These are phyloP conservation scores for Aspergillus neoniger DNA, from an alignment of 2,329 filamentous ascomycete species.

Conservation along the genomic window DNA sequence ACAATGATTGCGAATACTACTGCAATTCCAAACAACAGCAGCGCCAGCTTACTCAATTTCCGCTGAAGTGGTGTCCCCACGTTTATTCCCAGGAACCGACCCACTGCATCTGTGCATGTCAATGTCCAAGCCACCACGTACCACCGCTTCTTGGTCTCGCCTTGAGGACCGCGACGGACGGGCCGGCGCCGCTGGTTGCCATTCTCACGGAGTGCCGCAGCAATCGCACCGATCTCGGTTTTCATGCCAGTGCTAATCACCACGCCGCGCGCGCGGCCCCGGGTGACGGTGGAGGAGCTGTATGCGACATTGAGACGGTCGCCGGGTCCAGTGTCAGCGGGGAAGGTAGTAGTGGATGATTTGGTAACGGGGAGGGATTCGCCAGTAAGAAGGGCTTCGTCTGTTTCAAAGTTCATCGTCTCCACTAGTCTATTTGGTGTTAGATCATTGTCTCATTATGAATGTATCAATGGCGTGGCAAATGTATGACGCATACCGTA, in stretches of 20 bases:
- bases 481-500: conserved; percentile 46
- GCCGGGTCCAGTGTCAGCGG: conserved; percentile 57
- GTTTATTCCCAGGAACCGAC: conserved; percentile 66
- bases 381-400: conserved; percentile 66
- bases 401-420: conserved; percentile 73
- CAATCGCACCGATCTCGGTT: conserved; percentile 67
- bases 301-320: conserved; percentile 65
- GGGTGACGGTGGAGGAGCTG: conserved; percentile 63
- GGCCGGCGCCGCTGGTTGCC: conserved; percentile 52
- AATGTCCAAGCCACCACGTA: conserved; percentile 55
- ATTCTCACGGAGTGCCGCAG: conserved; percentile 62
- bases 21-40: conserved; percentile 66
- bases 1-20: conserved; percentile 70
- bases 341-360: conserved; percentile 48
- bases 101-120: conserved; percentile 60
- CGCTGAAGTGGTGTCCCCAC: conserved; percentile 70
- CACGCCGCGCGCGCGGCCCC: conserved; percentile 61
- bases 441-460: too few relatives aligned
- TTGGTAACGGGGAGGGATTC: conserved; percentile 64
- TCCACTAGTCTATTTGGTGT: conserved; percentile 47
- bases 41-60: conserved; percentile 67
- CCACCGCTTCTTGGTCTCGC: conserved; percentile 55
- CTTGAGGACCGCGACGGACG: conserved; percentile 54
- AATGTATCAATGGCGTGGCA: not conserved
- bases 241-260: conserved; percentile 64